Conservation (phyloP, 257 asterid genomes). For the Leptodermis oblonga region DNA sequence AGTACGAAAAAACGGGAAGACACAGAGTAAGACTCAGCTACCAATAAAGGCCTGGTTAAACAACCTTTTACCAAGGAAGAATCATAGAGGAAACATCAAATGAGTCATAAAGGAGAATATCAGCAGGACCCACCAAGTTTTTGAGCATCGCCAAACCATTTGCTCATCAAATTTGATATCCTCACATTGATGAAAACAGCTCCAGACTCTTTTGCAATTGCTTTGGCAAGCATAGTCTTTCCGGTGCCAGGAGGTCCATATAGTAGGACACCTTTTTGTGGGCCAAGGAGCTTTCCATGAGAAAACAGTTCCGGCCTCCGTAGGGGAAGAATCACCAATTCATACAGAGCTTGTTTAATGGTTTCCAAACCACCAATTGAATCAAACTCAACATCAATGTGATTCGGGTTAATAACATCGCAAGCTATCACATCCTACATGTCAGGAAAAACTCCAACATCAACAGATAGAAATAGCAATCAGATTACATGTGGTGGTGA, state of each 20-base stretch:
- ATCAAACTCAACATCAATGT: conserved; percentile 69
- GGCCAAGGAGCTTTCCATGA: conserved; percentile 85
- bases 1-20: not conserved
- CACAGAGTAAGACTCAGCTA: not conserved
- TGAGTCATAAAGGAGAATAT: not conserved
- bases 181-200: conserved; percentile 87
- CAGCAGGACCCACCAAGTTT: conserved; percentile 58
- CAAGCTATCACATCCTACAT: conserved; percentile 87
- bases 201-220: conserved; percentile 92
- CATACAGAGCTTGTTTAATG: conserved; percentile 66
- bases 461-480: not conserved
- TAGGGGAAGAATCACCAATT: conserved; percentile 84
- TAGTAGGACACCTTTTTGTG: conserved; percentile 88
- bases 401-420: conserved; percentile 84
- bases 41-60: not conserved
- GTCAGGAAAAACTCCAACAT: conserved; percentile 8
- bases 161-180: conserved; percentile 89
- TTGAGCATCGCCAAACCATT: conserved; percentile 98
- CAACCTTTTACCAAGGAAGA: not conserved
- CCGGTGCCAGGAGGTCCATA: conserved; percentile 99
- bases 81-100: not conserved
- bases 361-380: conserved; percentile 89
- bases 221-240: conserved; percentile 99
- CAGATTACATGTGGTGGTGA: not conserved
- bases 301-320: conserved; percentile 85